phyloP scores from a whole-genome alignment of 345 rosid species.

The Passiflora organensis region DNA sequence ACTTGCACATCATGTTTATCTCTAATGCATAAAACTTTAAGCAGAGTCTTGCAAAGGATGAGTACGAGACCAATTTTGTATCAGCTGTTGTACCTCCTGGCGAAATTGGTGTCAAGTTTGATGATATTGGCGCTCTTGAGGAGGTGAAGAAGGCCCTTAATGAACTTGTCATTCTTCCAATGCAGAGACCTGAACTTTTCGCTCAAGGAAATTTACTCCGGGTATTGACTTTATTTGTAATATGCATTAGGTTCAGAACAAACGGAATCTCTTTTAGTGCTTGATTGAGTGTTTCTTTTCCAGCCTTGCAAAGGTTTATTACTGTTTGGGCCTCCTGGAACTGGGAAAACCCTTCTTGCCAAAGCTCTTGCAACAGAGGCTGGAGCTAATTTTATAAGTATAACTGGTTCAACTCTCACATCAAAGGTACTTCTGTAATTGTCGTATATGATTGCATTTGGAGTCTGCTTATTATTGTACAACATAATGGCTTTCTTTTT shows the following conservation, averaged over 20 bases:
- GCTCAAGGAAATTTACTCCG: slow-evolving; percentile 84
- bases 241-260: background rate
- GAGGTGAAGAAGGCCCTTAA: slow-evolving; percentile 86
- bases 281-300: slow-evolving; percentile 17
- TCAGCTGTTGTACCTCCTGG: slow-evolving; percentile 92
- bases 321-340: slow-evolving; percentile 99
- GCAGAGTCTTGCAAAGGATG: slow-evolving; percentile 88
- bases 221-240: slow-evolving; percentile 38
- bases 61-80: slow-evolving; percentile 80
- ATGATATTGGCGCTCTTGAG: slow-evolving; percentile 95
- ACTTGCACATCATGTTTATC: slow-evolving; percentile 8
- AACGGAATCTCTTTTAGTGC: background rate
- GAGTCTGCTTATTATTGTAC: too few relatives aligned
- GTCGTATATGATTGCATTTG: background rate
- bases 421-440: slow-evolving; percentile 62
- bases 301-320: slow-evolving; percentile 99
- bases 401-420: slow-evolving; percentile 94
- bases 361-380: slow-evolving; percentile 99
- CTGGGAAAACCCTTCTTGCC: slow-evolving; percentile 96
- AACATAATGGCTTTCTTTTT: too few relatives aligned
- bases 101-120: slow-evolving; percentile 89
- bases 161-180: slow-evolving; percentile 98
- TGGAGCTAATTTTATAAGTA: slow-evolving; percentile 91
- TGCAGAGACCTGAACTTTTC: slow-evolving; percentile 94
- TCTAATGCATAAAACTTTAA: slow-evolving; percentile 19